Conservation (phyloP, 164 flowering plant genomes). For the Aristolochia californica region DNA sequence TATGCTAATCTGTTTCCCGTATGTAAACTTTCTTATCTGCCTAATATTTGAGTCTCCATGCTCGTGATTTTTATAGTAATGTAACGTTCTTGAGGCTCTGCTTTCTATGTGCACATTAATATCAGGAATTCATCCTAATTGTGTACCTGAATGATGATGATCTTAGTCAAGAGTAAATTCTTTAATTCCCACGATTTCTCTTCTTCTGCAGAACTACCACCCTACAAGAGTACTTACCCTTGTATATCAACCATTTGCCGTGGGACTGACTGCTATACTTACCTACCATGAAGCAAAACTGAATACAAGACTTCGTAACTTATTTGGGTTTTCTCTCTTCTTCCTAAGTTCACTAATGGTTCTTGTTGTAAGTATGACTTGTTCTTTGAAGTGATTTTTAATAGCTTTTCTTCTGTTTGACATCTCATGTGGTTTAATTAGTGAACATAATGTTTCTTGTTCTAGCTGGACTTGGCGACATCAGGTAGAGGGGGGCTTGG, state of each 20-base stretch:
- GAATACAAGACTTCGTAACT: constrained; percentile 27
- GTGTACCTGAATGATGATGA: no score
- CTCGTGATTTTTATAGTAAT: no score
- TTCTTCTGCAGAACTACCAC: constrained; percentile 21
- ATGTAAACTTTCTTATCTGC: neutral
- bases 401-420: neutral
- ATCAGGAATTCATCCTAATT: no score
- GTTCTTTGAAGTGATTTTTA: neutral
- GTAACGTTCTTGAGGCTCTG: no score
- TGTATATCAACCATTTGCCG: constrained; percentile 36
- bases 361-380: constrained; percentile 39
- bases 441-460: no score
- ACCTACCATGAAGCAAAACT: constrained; percentile 32
- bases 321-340: constrained; percentile 57
- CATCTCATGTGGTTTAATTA: neutral
- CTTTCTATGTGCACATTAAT: no score
- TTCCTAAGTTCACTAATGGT: constrained; percentile 38
- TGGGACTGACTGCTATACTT: constrained; percentile 22
- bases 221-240: constrained; percentile 37
- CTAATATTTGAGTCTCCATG: no score
- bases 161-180: no score
- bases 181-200: neutral
- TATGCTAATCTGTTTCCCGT: constrained; percentile 20
- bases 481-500: constrained; percentile 70
- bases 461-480: constrained; percentile 60